Evolutionary conservation across 768 basidiomycete genomes (phyloP).

Genomic region (Hysterangium stoloniferum): DNA sequence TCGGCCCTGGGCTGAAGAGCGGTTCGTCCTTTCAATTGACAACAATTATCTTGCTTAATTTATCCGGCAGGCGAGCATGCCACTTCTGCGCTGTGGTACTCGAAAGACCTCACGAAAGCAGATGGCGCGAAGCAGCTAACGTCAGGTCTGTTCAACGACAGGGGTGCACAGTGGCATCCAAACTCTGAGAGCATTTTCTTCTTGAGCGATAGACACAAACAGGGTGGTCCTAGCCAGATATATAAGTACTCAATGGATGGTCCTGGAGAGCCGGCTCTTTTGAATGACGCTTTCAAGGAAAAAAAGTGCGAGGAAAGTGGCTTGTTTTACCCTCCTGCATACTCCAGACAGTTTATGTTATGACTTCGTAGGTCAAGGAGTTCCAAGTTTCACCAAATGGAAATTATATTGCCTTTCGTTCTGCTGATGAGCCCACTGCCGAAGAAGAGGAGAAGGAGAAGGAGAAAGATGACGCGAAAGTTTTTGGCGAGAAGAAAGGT

Average conservation of each 20-base stretch:
- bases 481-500: constrained; percentile 12
- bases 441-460: constrained; percentile 11
- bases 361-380: neutral
- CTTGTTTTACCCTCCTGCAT: neutral
- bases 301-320: neutral
- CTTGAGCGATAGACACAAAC: constrained; percentile 10
- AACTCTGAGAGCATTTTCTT: constrained; percentile 2
- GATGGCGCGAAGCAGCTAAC: constrained; percentile 2
- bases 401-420: constrained; percentile 11
- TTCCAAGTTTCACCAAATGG: constrained; percentile 13
- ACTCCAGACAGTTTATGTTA: neutral
- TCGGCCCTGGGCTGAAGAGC: neutral
- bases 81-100: neutral
- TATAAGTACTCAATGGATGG: constrained; percentile 1
- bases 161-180: neutral
- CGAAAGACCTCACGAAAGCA: neutral
- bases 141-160: constrained; percentile 6
- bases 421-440: constrained; percentile 6
- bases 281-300: neutral
- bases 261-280: constrained; percentile 3
- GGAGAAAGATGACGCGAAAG: constrained; percentile 13
- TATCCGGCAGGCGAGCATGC: neutral
- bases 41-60: neutral
- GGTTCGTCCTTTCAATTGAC: neutral
- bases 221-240: constrained; percentile 4